These are phyloP conservation scores for Eucalyptus virginea DNA, from an alignment of 345 rosid species.

Conservation along the genomic window DNA sequence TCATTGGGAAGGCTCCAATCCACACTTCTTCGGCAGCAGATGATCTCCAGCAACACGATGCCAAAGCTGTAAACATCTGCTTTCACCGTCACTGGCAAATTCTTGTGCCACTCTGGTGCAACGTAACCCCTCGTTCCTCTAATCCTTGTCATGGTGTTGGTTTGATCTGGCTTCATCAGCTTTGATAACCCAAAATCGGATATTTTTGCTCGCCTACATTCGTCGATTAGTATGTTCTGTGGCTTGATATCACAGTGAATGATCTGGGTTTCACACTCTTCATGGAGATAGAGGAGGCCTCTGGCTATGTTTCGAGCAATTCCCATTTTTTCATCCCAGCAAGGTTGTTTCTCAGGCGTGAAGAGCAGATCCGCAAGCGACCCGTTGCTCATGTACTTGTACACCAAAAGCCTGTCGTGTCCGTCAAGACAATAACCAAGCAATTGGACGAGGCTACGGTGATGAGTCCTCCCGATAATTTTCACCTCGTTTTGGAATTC, in stretches of 20 bases:
- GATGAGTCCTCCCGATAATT: constrained; percentile 15
- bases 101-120: constrained; percentile 15
- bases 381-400: constrained; percentile 13
- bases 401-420: constrained; percentile 6
- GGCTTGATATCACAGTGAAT: constrained; percentile 21
- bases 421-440: constrained; percentile 10
- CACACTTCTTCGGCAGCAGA: constrained; percentile 1
- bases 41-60: constrained; percentile 10
- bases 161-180: constrained; percentile 14
- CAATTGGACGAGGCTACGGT: constrained; percentile 2
- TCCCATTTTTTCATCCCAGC: neutral
- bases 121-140: constrained; percentile 28
- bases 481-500: constrained; percentile 10
- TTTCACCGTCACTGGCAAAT: neutral
- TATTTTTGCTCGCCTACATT: neutral
- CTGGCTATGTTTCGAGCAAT: constrained; percentile 8
- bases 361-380: constrained; percentile 10
- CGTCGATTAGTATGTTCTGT: constrained; percentile 8
- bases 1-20: neutral
- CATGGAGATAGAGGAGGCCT: constrained; percentile 6
- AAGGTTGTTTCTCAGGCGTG: neutral
- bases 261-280: constrained; percentile 14
- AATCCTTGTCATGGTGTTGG: constrained; percentile 2
- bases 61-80: constrained; percentile 19
- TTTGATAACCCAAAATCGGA: constrained; percentile 18